These are phyloP conservation scores for Hondaea fermentalgiana DNA, from an alignment of 108 stramenopile genomes.

Conservation along the genomic window DNA sequence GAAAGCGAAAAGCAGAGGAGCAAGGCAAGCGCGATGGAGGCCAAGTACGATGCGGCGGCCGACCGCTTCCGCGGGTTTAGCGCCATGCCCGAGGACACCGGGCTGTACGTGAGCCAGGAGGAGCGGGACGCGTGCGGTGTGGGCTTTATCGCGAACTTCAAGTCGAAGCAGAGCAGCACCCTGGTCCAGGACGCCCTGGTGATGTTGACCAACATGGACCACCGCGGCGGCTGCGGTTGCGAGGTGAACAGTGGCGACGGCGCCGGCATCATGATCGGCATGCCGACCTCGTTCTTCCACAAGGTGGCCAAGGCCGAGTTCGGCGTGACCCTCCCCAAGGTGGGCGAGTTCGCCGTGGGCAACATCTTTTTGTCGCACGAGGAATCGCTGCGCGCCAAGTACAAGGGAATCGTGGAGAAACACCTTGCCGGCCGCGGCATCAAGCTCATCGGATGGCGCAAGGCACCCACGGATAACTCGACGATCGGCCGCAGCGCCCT, in stretches of 20 bases:
- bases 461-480: conserved; percentile 11
- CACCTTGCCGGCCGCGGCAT: conserved; percentile 65
- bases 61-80: not conserved
- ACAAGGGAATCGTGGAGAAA: conserved; percentile 58
- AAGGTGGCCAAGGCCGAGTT: conserved; percentile 63
- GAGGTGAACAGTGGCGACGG: conserved; percentile 75
- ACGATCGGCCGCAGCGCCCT: conserved; percentile 12
- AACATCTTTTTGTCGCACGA: conserved; percentile 86
- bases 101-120: conserved; percentile 44
- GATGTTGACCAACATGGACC: not conserved
- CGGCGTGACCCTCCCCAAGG: conserved; percentile 64
- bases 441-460: conserved; percentile 69
- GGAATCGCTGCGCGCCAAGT: conserved; percentile 47
- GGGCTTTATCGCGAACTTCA: conserved; percentile 74
- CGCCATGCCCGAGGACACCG: not conserved
- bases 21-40: not conserved
- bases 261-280: conserved; percentile 86
- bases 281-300: conserved; percentile 87
- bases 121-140: conserved; percentile 97
- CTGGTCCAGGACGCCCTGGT: conserved; percentile 52
- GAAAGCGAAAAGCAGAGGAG: not conserved
- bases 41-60: not conserved
- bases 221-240: conserved; percentile 42
- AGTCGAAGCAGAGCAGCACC: conserved; percentile 40
- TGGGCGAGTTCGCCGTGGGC: conserved; percentile 80